Base-by-base conservation (phyloP, 768 basidiomycete species). In the Ramaria sp. region DNA sequence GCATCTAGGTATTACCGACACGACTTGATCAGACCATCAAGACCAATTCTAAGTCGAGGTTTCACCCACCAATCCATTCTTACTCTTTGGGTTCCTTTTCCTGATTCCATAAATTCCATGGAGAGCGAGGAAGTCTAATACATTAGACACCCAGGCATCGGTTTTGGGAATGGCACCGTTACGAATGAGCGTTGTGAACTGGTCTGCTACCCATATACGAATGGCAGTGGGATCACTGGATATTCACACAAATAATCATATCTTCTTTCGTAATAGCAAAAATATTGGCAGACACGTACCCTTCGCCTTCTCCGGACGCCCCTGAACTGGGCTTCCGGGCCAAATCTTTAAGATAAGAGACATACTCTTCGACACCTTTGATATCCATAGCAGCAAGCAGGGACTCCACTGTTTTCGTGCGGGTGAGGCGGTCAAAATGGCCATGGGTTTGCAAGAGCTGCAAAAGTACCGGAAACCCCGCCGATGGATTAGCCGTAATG, bases 391-490 rank as follows among this genome's bases (percentile, higher is more conserved):
- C 79, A 3, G 79, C 74, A 53, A 97, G 71, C 54, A 97, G 82
- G 1, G 78, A 77, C 69, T 95, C 92, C 34, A 97, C 78, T 0
- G 90, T 95, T 69, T 93, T 96, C 8, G 94, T 94, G 66, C 82
- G 86, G 10, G 94, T 95, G 55, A 95, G 67, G 66, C 78, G 85
- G 69, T 99, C 95, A 61, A 98, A 99, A 61, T 77, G 83, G 9
- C 92, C 92, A 64, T 95, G 73, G 48, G 80, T 75, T 18, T 88
- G 89, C 1, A 90, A 88, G 24, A 98, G 71, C 63, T 90, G 85
- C 32, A 90, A 70, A 61, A 99, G 82, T 38, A 97, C 70, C 6
- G 90, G 78, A 62, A 95, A 89, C 3, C 90, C 93, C 38, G 86
- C 75, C 12, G 79, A 77, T 1, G 92, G 88, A 63, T 89, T 82